A percentile compares a stretch with the other conserved stretches of the same genome.
Conservation (phyloP, 148 eudicot genomes). For the Dianthus caryophyllus region DNA sequence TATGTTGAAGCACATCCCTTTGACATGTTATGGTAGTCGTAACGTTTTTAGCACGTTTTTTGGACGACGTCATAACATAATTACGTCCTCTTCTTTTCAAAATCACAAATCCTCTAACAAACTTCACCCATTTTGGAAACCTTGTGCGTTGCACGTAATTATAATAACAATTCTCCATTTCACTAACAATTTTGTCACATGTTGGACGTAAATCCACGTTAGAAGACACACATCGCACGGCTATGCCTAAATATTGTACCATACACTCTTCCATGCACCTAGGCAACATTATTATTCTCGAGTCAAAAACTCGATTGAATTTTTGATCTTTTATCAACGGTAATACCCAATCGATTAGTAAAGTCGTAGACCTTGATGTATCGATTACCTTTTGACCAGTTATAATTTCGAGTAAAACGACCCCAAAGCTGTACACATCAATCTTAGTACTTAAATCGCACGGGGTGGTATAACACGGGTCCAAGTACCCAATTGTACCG, state of each 20-base stretch:
- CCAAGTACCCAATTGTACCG: constrained; percentile 76
- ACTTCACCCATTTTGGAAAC: constrained; percentile 30
- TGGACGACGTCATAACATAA: background rate
- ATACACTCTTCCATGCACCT: constrained; percentile 28
- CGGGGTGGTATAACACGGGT: constrained; percentile 63
- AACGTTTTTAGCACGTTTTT: constrained; percentile 9
- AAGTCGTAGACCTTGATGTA: constrained; percentile 38
- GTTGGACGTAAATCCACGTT: constrained; percentile 43
- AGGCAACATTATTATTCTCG: constrained; percentile 23
- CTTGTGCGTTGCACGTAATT: constrained; percentile 14
- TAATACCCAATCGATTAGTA: constrained; percentile 51
- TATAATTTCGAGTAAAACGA: constrained; percentile 57
- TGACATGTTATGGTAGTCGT: constrained; percentile 8
- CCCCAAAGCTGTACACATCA: constrained; percentile 76
- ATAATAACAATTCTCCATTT: constrained; percentile 29
- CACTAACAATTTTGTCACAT: constrained; percentile 35
- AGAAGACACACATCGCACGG: constrained; percentile 42
- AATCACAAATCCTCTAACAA: constrained; percentile 16
- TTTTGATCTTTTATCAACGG: constrained; percentile 27
- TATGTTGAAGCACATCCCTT: constrained; percentile 14
- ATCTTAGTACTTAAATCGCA: constrained; percentile 50
- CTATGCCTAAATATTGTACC: constrained; percentile 34
- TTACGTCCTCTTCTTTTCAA: constrained; percentile 8
- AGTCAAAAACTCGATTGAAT: constrained; percentile 34
- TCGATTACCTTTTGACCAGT: constrained; percentile 60